Base-by-base conservation (phyloP, 2,329 filamentous ascomycete species). In the Ambrosiella cleistominuta region DNA sequence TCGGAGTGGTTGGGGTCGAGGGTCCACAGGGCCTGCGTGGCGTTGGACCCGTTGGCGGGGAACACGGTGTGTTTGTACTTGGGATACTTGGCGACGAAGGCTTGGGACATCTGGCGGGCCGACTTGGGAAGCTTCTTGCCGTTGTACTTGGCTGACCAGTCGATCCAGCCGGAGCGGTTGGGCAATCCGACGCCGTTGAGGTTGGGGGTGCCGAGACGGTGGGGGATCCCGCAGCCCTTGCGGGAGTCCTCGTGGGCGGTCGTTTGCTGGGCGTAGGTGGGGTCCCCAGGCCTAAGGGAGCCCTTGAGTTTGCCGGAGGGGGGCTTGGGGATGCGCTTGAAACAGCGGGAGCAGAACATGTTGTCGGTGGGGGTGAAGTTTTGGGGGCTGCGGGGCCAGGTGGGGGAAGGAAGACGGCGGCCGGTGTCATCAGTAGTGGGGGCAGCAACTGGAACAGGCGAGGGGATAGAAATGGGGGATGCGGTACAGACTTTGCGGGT, bases 101-200 rank as follows among this genome's bases (percentile, higher is more conserved):
- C 37, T 15, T 54, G 38, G 17, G 40, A 38, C 15, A 54, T 40
- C 38, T 54, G 52, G 38, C 52, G 52, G 7, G 52, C 37, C 11
- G 37, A 42, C 13, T 47, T 13, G 1, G 52, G 15, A 13, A 61
- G 52, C 47, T 56, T 57, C 38, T 51, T 60, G 15, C 47, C 53
- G n/a, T 51, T 50, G 55, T 57, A 58, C 15, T 50, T 52, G n/a
- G 51, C 51, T 15, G 51, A 55, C 35, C 57, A 55, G 19, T 60
- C 58, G 12, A 62, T 51, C 60, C 58, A 62, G 39, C 60, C 60
- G 50, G 58, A 58, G 7, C 40, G 53, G 36, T 62, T 60, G n/a
- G 60, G 60, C 7, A 62, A 42, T 9, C 58, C 54, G 42, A 54
- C 35, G 11, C 58, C 60, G n/a, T 56, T 35, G 19, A 57, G 11